phyloP scores from a whole-genome alignment of 1,284 basidiomycete genomes.

The Meira miltonrushii region DNA sequence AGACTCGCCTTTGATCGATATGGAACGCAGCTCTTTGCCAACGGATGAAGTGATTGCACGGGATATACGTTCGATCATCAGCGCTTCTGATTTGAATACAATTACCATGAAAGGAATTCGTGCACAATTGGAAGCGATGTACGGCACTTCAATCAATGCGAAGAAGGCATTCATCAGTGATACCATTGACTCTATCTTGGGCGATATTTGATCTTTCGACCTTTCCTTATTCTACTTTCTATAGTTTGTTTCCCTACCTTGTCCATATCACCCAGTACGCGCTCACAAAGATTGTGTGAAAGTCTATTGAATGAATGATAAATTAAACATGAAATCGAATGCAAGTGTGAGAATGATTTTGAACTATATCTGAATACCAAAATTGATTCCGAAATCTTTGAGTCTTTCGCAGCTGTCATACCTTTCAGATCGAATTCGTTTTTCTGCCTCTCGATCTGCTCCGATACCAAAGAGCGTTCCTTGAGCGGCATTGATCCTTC shows the following conservation, averaged over 20 bases:
- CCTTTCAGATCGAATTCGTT: slow-evolving; percentile 36
- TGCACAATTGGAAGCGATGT: slow-evolving; percentile 35
- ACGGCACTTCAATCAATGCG: slow-evolving; percentile 30
- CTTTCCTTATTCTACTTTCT: not conserved
- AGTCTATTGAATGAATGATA: not conserved
- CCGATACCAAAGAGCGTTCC: slow-evolving; percentile 42
- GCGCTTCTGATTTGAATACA: slow-evolving; percentile 38
- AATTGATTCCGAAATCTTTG: slow-evolving; percentile 33
- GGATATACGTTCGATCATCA: slow-evolving; percentile 42
- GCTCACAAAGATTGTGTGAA: not conserved
- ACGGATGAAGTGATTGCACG: slow-evolving; percentile 36
- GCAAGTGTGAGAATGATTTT: not conserved
- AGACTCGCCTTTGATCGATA: slow-evolving; percentile 11
- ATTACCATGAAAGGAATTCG: slow-evolving; percentile 45
- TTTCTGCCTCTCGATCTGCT: slow-evolving; percentile 31
- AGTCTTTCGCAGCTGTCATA: slow-evolving; percentile 48
- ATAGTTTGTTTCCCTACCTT: not conserved
- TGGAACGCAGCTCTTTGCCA: slow-evolving; percentile 21
- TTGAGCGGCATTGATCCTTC: slow-evolving; percentile 22
- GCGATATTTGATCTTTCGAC: slow-evolving; percentile 6
- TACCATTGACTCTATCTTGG: slow-evolving; percentile 31
- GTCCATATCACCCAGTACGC: not conserved
- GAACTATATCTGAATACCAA: slow-evolving; percentile 13
- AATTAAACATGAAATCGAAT: not conserved
- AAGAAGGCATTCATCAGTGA: slow-evolving; percentile 47